Evolutionary conservation across 1,284 basidiomycete genomes (phyloP), one percentile per base, ranked within the genome.

Genomic region (Retiboletus fuscus): DNA sequence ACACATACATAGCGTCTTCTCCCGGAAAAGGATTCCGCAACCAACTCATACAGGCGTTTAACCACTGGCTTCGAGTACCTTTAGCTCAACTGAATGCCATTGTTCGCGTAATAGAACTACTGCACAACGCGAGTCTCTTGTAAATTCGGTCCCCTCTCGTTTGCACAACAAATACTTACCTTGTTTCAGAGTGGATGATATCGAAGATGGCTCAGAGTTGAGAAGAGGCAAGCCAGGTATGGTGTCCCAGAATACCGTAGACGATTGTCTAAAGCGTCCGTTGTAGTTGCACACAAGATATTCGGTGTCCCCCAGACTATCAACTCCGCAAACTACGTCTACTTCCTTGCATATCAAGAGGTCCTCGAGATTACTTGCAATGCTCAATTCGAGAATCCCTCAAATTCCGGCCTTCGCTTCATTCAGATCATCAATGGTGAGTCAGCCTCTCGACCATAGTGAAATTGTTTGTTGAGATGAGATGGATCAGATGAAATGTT

Each of bases 11-110:
- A 65, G 93, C 91, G 24, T 89, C 93, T 2, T 91, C 92, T 68
- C 95, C 95, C 0, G 97, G 98, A n/a, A 99, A 99, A 83, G 96
- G 98, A 74, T 93, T 99, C 71, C 92, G 97, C 18, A 88, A 91
- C 2, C 90, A 93, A 74, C 89, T 99, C 80, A 96, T 98, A 69
- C 93, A 93, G 62, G 96, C 97, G 0, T 98, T 99, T 87, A 96
- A 99, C 77, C 74, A 86, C 2, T 99, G 97, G 97, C 88, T 99
- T 20, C 83, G 91, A 18, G 96, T 99, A 0, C 93, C 95, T 0
- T 77, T 86, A 34, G 87, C 89, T 28, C 93, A 94, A 79, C 88
- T 98, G 6, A 84, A 85, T 28, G 84, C 92, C 47, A 96, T 99
- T 74, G 87, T 91, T 28, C 87, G 87, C 68, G 89, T 98, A 30